phyloP scores from a whole-genome alignment of 371 early-diverging fungal genomes.

The Umbelopsis sp. region DNA sequence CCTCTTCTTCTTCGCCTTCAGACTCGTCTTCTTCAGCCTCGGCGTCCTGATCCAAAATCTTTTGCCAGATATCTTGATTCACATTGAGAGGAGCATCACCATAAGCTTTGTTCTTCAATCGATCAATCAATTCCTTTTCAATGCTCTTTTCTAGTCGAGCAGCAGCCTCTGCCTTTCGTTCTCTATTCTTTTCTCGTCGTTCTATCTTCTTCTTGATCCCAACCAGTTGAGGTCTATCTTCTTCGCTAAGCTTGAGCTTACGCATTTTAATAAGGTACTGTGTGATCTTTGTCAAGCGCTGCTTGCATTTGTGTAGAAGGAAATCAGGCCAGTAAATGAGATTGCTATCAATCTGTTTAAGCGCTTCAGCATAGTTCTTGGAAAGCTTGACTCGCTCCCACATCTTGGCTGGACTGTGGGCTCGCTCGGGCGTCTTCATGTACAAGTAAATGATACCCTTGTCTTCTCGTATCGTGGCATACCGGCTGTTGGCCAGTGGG shows the following conservation, averaged over 20 bases:
- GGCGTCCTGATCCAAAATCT: slow-evolving; percentile 70
- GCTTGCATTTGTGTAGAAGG: slow-evolving; percentile 97
- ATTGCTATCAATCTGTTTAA: slow-evolving; percentile 89
- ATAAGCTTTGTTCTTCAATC: slow-evolving; percentile 93
- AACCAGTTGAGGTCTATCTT: slow-evolving; percentile 75
- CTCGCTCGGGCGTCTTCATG: slow-evolving; percentile 98
- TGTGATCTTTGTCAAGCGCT: slow-evolving; percentile 96
- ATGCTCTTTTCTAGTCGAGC: slow-evolving; percentile 95
- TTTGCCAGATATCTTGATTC: slow-evolving; percentile 86
- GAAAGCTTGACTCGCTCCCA: slow-evolving; percentile 96
- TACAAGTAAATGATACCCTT: slow-evolving; percentile 89
- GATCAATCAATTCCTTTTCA: slow-evolving; percentile 96
- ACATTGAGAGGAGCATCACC: slow-evolving; percentile 92
- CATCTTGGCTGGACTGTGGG: slow-evolving; percentile 92
- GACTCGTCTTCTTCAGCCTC: slow-evolving; percentile 77
- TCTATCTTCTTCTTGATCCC: slow-evolving; percentile 95
- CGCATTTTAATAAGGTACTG: slow-evolving; percentile 97
- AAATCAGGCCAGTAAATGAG: slow-evolving; percentile 93
- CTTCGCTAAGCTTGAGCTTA: slow-evolving; percentile 85
- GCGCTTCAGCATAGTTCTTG: slow-evolving; percentile 92
- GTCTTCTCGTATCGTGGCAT: slow-evolving; percentile 97
- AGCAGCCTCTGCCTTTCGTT: slow-evolving; percentile 92
- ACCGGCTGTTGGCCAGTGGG: slow-evolving; percentile 97
- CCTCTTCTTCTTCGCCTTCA: slow-evolving; percentile 72
- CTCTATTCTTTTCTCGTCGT: slow-evolving; percentile 89